phyloP scores from a whole-genome alignment of 306 rosid genomes.

The Corylus heterophylla region DNA sequence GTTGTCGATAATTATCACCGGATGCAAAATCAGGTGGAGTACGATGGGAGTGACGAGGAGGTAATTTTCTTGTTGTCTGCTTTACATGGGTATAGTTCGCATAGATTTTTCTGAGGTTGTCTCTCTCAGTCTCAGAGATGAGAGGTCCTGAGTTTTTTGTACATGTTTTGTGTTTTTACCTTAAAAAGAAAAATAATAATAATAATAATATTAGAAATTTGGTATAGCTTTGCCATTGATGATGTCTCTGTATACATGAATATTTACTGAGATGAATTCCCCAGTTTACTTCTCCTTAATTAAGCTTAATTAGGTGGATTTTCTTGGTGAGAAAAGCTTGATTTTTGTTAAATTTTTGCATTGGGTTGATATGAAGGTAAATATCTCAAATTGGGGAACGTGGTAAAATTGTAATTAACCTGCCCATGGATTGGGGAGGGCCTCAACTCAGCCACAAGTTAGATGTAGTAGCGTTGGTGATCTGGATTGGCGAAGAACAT shows the following conservation, averaged over 20 bases:
- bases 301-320: neutral
- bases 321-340: neutral
- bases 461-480: no score
- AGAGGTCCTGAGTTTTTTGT: neutral
- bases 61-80: conserved; percentile 57
- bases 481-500: no score
- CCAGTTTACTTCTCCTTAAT: neutral
- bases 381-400: neutral
- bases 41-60: conserved; percentile 57
- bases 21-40: conserved; percentile 61
- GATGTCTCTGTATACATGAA: neutral
- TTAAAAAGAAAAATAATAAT: no score
- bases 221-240: neutral
- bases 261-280: neutral
- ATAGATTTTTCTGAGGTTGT: conserved; percentile 45
- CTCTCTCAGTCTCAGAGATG: neutral
- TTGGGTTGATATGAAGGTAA: neutral
- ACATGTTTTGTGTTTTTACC: neutral
- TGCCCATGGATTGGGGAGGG: neutral
- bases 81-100: conserved; percentile 50
- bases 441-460: no score
- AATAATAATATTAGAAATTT: neutral
- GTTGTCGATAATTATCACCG: conserved; percentile 50
- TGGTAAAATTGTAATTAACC: neutral
- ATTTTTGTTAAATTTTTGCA: neutral